Conservation (phyloP, 108 stramenopile genomes). For the Pseudonitzschia multiseries region DNA sequence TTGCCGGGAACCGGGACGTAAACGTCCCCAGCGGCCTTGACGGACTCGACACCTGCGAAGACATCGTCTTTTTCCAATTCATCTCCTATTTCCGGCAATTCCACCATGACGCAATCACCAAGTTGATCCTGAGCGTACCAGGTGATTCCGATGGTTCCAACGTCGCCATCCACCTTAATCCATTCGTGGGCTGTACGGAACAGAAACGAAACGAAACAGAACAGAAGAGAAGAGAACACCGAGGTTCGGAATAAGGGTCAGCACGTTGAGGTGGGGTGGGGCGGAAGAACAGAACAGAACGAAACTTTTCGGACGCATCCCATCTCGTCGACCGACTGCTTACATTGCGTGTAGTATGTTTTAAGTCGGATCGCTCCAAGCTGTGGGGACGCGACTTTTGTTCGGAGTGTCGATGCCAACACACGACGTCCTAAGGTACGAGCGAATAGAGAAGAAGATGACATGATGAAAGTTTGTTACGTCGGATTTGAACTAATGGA, state of each 20-base stretch:
- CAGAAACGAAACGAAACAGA: neutral
- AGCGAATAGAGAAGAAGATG: constrained; percentile 26
- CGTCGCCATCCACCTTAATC: constrained; percentile 88
- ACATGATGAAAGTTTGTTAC: neutral
- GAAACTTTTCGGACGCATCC: neutral
- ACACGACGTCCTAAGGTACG: constrained; percentile 32
- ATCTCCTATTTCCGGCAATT: constrained; percentile 93
- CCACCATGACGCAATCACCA: constrained; percentile 98
- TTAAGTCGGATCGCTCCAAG: constrained; percentile 29
- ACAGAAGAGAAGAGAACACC: no score
- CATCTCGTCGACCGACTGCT: neutral
- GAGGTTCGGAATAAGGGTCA: no score
- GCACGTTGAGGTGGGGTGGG: neutral
- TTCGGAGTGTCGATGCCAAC: constrained; percentile 25
- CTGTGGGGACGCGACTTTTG: constrained; percentile 15
- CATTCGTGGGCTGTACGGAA: constrained; percentile 92
- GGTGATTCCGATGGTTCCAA: constrained; percentile 94
- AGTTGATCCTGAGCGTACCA: constrained; percentile 93
- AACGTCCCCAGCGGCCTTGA: constrained; percentile 99
- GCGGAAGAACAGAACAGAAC: neutral
- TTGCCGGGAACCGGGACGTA: constrained; percentile 87
- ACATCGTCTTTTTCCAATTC: constrained; percentile 86
- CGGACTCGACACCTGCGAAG: constrained; percentile 98
- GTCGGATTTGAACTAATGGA: neutral
- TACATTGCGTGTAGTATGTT: constrained; percentile 42